Evolutionary conservation across 1,139 yeast genomes (phyloP).

Genomic region (Hansenula anomala): DNA sequence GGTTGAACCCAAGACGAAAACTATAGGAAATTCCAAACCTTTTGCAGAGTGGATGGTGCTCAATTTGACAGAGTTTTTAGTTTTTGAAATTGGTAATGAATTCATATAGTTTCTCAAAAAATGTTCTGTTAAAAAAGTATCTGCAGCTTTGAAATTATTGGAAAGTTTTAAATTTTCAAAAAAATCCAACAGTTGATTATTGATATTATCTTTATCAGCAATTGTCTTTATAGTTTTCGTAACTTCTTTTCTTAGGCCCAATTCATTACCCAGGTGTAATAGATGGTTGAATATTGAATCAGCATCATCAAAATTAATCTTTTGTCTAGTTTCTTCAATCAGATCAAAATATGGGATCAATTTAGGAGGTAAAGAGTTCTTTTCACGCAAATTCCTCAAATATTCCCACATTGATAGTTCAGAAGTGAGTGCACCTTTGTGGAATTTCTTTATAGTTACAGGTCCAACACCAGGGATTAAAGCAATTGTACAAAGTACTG

Average conservation of each 20-base stretch:
- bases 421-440: conserved; percentile 7
- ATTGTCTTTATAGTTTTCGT: conserved; percentile 5
- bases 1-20: conserved; percentile 44
- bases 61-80: conserved; percentile 12
- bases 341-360: conserved; percentile 12
- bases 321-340: conserved; percentile 12
- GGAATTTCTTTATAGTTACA: conserved; percentile 21
- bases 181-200: conserved; percentile 25
- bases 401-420: conserved; percentile 22
- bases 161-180: conserved; percentile 25
- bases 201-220: conserved; percentile 10
- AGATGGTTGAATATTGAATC: conserved; percentile 24
- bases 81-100: conserved; percentile 29
- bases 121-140: conserved; percentile 25
- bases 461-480: conserved; percentile 29
- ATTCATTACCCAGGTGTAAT: conserved; percentile 20
- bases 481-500: conserved; percentile 28
- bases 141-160: conserved; percentile 18
- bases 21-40: conserved; percentile 69
- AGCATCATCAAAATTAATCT: conserved; percentile 24
- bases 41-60: conserved; percentile 65
- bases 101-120: conserved; percentile 46
- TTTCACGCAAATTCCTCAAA: not conserved
- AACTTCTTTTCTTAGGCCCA: conserved; percentile 24
- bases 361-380: not conserved